A percentile compares a stretch with the other conserved stretches of the same genome.
These are phyloP conservation scores for Calocera viscosa DNA, from an alignment of 768 basidiomycete species.

Conservation along the genomic window DNA sequence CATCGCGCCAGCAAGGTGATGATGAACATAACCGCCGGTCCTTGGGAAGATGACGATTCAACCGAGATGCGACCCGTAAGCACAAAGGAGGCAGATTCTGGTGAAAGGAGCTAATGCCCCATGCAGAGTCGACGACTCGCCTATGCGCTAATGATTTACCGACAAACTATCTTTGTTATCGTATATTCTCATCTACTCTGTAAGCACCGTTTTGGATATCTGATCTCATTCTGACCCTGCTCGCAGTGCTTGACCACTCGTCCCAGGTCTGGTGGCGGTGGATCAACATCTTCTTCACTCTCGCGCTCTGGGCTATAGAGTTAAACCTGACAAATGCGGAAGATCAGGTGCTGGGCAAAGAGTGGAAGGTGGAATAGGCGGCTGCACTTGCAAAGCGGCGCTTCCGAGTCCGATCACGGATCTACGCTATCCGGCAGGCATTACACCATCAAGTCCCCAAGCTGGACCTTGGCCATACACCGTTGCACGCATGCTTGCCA, in stretches of 20 bases:
- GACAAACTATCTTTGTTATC: conserved; percentile 71
- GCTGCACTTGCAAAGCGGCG: too few relatives aligned
- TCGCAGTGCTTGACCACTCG: conserved; percentile 66
- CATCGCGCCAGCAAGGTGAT: conserved; percentile 72
- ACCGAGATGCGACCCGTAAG: conserved; percentile 59
- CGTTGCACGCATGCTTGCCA: not conserved
- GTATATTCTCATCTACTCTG: conserved; percentile 78
- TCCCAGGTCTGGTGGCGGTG: conserved; percentile 92
- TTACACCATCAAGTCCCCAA: too few relatives aligned
- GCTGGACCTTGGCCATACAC: not conserved
- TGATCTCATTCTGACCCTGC: not conserved
- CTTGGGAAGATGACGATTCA: conserved; percentile 58
- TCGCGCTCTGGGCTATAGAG: conserved; percentile 35
- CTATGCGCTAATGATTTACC: conserved; percentile 62
- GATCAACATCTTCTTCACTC: conserved; percentile 80
- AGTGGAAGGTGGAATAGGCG: not conserved
- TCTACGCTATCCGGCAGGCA: too few relatives aligned
- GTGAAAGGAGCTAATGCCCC: not conserved
- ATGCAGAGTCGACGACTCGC: conserved; percentile 63
- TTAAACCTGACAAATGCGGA: not conserved
- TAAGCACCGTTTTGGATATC: conserved; percentile 30
- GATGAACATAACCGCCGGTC: conserved; percentile 71
- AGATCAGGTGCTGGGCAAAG: conserved; percentile 5
- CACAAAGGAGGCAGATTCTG: conserved; percentile 10
- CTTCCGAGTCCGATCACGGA: too few relatives aligned